Evolutionary conservation across 108 stramenopile species (phyloP), one percentile per base, ranked within the genome.

Genomic region (Skeletonema costatum): DNA sequence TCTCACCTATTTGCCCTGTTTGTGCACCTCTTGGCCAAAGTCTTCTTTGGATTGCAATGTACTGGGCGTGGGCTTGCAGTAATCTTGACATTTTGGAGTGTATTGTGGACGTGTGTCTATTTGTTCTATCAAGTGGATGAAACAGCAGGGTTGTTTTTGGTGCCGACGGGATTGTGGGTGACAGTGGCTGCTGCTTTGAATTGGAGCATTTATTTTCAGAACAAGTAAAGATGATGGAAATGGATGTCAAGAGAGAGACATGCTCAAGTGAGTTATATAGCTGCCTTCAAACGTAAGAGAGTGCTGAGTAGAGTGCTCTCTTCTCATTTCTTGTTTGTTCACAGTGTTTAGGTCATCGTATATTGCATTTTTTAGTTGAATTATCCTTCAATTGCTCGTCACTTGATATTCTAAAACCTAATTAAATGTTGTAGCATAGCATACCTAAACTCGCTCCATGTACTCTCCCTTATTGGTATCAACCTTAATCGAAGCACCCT

Each of bases 381-480:
- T 46, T 46, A 41, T 41, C 39, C 14, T 46, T n/a, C 44, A 46
- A 16, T n/a, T 4, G 16, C 16, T 46, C 16, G 44, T n/a, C 44
- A 46, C 16, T n/a, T 4, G 44, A n/a, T 46, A 4, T 46, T 46
- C 44, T n/a, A 46, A 42, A 42, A 42, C 41, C 41, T 42, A 42
- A 42, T 0, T 13, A 36, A 36, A 6, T 41, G 39, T 1, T 19
- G 50, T 51, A 19, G 1, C 17, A 2, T 56, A 25, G 5, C 5
- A 9, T 56, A 35, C 14, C 51, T 84, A 81, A 13, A 86, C 89
- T 50, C 89, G 85, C 44, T 89, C 87, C 6, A 87, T 70, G 68
- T 86, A 95, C 56, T 72, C 87, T 70, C 90, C 84, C 84, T 90
- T 92, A 9, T 84, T 89, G 0, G 92, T 95, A 74, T 95, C 94